Evolutionary conservation across 2,329 filamentous ascomycete genomes (phyloP).

Genomic region (Calonectria pteridis): DNA sequence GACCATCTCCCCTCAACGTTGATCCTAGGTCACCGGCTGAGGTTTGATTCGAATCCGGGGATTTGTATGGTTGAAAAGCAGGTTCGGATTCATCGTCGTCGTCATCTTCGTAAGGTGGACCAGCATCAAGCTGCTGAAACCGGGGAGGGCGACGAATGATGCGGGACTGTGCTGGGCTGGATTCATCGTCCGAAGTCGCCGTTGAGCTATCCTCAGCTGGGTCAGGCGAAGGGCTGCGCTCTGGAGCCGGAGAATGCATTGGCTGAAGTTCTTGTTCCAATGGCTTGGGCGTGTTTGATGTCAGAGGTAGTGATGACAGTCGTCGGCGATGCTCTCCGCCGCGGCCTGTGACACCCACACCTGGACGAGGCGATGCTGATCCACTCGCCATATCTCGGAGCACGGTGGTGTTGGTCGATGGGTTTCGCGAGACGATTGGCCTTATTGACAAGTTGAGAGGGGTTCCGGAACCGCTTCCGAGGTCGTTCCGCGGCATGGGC

Average conservation of each 20-base stretch:
- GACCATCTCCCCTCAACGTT: slow-evolving; percentile 62
- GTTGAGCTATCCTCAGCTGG: slow-evolving; percentile 54
- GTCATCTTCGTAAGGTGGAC: slow-evolving; percentile 58
- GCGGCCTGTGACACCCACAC: slow-evolving; percentile 33
- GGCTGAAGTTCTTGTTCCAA: slow-evolving; percentile 34
- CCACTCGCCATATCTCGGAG: slow-evolving; percentile 51
- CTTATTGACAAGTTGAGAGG: slow-evolving; percentile 58
- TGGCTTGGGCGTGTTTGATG: slow-evolving; percentile 41
- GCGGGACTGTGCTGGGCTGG: slow-evolving; percentile 67
- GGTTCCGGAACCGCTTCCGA: slow-evolving; percentile 56
- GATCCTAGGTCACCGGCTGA: slow-evolving; percentile 63
- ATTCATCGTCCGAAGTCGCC: slow-evolving; percentile 61
- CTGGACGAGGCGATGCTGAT: slow-evolving; percentile 46
- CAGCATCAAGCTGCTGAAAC: slow-evolving; percentile 57
- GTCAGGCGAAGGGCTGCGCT: slow-evolving; percentile 49
- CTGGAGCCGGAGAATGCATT: slow-evolving; percentile 34
- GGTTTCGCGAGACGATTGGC: slow-evolving; percentile 60
- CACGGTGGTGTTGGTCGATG: slow-evolving; percentile 60
- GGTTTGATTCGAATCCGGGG: slow-evolving; percentile 49
- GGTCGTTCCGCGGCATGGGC: slow-evolving; percentile 63
- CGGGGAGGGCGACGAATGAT: slow-evolving; percentile 71
- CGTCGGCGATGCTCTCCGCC: slow-evolving; percentile 53
- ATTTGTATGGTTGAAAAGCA: slow-evolving; percentile 65
- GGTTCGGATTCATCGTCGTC: slow-evolving; percentile 69
- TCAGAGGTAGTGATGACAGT: slow-evolving; percentile 60